Evolutionary conservation across 2,329 filamentous ascomycete species (phyloP).

Genomic region (Claviceps capensis): DNA sequence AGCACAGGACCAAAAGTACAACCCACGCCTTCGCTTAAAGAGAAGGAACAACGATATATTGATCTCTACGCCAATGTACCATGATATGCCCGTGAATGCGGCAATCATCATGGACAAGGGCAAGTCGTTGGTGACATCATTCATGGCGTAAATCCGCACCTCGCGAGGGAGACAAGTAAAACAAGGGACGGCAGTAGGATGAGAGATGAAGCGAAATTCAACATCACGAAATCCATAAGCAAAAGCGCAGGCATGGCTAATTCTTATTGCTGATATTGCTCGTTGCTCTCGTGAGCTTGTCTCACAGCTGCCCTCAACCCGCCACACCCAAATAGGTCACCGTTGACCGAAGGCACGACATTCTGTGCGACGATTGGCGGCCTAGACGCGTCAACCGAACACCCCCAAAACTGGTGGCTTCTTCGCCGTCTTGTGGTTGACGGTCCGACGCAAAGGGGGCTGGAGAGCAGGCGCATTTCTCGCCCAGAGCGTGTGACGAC

Average conservation of each 20-base stretch:
- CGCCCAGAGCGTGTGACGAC: neutral
- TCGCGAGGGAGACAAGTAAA: neutral
- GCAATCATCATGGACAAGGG: slow-evolving; percentile 21
- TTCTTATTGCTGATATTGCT: neutral
- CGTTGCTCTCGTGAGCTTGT: neutral
- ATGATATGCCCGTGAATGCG: slow-evolving; percentile 22
- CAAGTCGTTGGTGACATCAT: slow-evolving; percentile 10
- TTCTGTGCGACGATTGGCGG: neutral
- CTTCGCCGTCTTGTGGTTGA: neutral
- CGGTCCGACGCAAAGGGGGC: neutral
- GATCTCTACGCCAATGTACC: slow-evolving; percentile 18
- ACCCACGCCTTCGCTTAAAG: slow-evolving; percentile 16
- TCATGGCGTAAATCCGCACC: slow-evolving; percentile 1
- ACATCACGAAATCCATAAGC: neutral
- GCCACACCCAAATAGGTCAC: neutral
- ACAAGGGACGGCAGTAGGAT: too few relatives aligned
- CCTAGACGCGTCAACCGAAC: neutral
- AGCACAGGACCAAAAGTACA: slow-evolving; percentile 22
- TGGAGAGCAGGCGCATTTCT: neutral
- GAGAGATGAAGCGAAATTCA: too few relatives aligned
- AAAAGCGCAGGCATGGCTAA: neutral
- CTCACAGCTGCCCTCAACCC: too few relatives aligned
- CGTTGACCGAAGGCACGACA: neutral
- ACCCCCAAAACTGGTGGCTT: neutral
- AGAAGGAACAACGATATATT: slow-evolving; percentile 15